Percentiles rank a stretch among this genome's conserved stretches.
Evolutionary conservation across 495 filamentous ascomycete genomes (phyloP).

Genomic region (Hypomontagnella monticulosa): DNA sequence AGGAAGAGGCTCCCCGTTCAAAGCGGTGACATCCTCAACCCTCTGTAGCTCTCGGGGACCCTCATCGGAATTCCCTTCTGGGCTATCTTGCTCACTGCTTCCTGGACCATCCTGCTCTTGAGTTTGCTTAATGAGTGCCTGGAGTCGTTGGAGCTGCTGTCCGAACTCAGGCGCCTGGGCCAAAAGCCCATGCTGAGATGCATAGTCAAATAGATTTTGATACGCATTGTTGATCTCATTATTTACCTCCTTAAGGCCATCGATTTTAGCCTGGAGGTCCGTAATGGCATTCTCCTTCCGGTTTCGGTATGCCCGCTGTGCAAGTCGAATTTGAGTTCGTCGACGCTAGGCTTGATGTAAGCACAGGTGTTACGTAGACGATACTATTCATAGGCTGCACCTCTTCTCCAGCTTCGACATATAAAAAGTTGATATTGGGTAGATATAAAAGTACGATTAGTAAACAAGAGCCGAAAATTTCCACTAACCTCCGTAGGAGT

Average conservation of each 20-base stretch:
- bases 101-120: conserved; percentile 42
- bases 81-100: conserved; percentile 13
- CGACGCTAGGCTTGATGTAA: conserved; percentile 66
- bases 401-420: not conserved
- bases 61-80: conserved; percentile 30
- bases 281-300: conserved; percentile 84
- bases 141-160: conserved; percentile 53
- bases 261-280: conserved; percentile 73
- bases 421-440: not conserved
- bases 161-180: conserved; percentile 61
- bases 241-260: conserved; percentile 70
- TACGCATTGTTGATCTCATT: conserved; percentile 80
- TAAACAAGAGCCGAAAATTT: conserved; percentile 9
- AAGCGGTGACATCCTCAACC: not conserved
- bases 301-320: conserved; percentile 84
- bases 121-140: conserved; percentile 42
- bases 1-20: conserved; percentile 6
- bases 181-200: conserved; percentile 59
- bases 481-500: conserved; percentile 62
- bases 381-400: conserved; percentile 1
- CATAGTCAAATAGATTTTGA: conserved; percentile 71
- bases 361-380: conserved; percentile 17
- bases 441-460: not conserved
- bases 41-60: not conserved
- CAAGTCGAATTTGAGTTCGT: conserved; percentile 86